Base-by-base conservation (phyloP, 306 rosid species). In the Quercus alba region DNA sequence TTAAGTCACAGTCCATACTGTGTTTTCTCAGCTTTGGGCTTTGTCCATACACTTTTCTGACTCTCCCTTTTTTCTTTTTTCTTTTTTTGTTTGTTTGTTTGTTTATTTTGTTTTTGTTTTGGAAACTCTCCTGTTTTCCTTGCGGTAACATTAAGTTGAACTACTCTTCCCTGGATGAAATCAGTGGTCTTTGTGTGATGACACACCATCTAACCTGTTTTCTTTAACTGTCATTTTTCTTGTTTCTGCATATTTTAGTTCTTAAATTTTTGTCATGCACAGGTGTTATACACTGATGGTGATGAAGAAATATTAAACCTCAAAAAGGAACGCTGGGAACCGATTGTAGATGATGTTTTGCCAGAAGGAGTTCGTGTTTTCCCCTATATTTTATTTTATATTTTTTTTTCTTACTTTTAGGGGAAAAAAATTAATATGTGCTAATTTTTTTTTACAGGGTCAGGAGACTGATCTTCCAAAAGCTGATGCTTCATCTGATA, bases 241-340 rank as follows among this genome's bases (percentile, higher is more conserved):
- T 66, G 62, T 35, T 63, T 82, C 64, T 28, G 80, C 59, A 11
- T 77, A 38, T 6, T 35, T 33, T 74, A 57, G 23, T 13, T 72
- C n/a, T 41, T 18, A 20, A 8, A 35, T 72, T 80, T 77, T 56
- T 14, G 21, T 70, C 56, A 79, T 77, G 15, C 56, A 77, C 56
- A 91, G 98, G 84, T 91, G 79, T 56, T 72, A 63, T 94, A 94
- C 55, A 75, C 9, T 44, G 98, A 92, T 44, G 97, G 94, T 1
- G 92, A 89, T 33, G 78, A 61, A 46, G 97, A 94, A 86, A 63
- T 54, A 12, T 72, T 94, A 74, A 85, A 89, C 87, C 90, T 94
- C 44, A 77, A 79, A 81, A 87, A 58, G 83, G 84, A 94, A 81
- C 83, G 83, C 13, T 92, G 93, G 89, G 79, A 83, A 73, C 62